phyloP scores from a whole-genome alignment of 2,329 filamentous ascomycete species.

The Colletotrichum sp. region DNA sequence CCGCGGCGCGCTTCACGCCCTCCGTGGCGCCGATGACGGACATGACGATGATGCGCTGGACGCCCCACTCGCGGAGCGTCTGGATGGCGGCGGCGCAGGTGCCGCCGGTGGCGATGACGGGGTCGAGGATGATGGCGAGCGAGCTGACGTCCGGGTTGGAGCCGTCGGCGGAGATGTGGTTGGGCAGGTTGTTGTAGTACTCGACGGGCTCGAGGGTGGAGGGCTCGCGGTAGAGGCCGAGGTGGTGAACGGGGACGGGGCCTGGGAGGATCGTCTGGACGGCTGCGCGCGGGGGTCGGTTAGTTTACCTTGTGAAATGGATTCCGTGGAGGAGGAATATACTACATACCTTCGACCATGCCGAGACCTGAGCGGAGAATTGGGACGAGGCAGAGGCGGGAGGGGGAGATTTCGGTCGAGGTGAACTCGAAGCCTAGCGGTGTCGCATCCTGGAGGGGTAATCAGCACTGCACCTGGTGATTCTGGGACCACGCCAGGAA shows the following conservation, averaged over 20 bases:
- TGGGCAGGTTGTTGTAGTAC: conserved; percentile 97
- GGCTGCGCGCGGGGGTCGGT: conserved; percentile 48
- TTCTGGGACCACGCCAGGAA: neutral
- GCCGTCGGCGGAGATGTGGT: conserved; percentile 58
- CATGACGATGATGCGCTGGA: conserved; percentile 79
- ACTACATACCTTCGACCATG: conserved; percentile 78
- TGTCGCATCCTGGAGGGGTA: conserved; percentile 67
- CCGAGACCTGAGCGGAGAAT: conserved; percentile 91
- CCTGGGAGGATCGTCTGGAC: conserved; percentile 82
- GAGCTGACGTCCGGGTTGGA: conserved; percentile 41
- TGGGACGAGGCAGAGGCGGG: conserved; percentile 80
- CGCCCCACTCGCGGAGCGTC: conserved; percentile 89
- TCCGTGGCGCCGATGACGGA: conserved; percentile 74
- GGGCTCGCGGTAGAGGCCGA: conserved; percentile 92
- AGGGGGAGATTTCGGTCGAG: conserved; percentile 66
- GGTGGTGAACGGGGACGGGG: conserved; percentile 86
- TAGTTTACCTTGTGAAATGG: neutral
- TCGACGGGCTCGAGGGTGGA: conserved; percentile 88
- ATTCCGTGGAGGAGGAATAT: neutral
- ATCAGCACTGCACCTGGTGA: neutral
- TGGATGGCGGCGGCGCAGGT: conserved; percentile 91
- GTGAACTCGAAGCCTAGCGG: conserved; percentile 80
- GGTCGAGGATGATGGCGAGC: conserved; percentile 86
- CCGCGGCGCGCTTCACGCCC: conserved; percentile 75
- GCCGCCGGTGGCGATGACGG: conserved; percentile 91